A percentile compares a stretch with the other conserved stretches of the same genome.
These are phyloP conservation scores for Friedmanniomyces endolithicus DNA, from an alignment of 495 filamentous ascomycete genomes.

Conservation along the genomic window DNA sequence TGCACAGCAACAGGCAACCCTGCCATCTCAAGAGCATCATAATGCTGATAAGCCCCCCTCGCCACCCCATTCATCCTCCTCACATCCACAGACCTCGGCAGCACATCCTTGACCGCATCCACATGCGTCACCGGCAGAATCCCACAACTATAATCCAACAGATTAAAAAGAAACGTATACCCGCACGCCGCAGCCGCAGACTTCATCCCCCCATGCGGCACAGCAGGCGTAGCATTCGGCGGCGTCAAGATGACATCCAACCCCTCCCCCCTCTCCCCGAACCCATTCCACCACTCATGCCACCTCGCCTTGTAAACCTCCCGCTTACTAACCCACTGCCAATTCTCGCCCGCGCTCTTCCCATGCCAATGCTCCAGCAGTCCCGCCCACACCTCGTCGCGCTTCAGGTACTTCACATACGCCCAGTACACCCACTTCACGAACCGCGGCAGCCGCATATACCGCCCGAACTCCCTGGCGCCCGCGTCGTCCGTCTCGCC, in stretches of 20 bases:
- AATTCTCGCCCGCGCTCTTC: slow-evolving; percentile 62
- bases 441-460: slow-evolving; percentile 61
- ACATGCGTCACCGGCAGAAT: slow-evolving; percentile 82
- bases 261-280: slow-evolving; percentile 29
- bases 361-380: slow-evolving; percentile 58
- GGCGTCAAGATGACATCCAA: slow-evolving; percentile 73
- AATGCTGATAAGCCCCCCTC: slow-evolving; percentile 72
- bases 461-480: slow-evolving; percentile 55
- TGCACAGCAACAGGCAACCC: slow-evolving; percentile 81
- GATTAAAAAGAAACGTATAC: slow-evolving; percentile 91
- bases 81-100: slow-evolving; percentile 49
- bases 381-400: slow-evolving; percentile 66
- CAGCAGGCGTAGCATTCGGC: slow-evolving; percentile 82
- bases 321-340: slow-evolving; percentile 63
- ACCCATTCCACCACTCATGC: slow-evolving; percentile 65
- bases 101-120: slow-evolving; percentile 51
- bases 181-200: slow-evolving; percentile 79
- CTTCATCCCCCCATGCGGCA: slow-evolving; percentile 78
- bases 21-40: slow-evolving; percentile 72
- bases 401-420: slow-evolving; percentile 70
- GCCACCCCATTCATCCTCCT: slow-evolving; percentile 70
- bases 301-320: slow-evolving; percentile 66
- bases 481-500: slow-evolving; percentile 76
- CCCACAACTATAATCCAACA: slow-evolving; percentile 80
- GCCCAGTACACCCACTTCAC: slow-evolving; percentile 79